Evolutionary conservation across 306 rosid species (phyloP).

Genomic region (Ormosia emarginata): DNA sequence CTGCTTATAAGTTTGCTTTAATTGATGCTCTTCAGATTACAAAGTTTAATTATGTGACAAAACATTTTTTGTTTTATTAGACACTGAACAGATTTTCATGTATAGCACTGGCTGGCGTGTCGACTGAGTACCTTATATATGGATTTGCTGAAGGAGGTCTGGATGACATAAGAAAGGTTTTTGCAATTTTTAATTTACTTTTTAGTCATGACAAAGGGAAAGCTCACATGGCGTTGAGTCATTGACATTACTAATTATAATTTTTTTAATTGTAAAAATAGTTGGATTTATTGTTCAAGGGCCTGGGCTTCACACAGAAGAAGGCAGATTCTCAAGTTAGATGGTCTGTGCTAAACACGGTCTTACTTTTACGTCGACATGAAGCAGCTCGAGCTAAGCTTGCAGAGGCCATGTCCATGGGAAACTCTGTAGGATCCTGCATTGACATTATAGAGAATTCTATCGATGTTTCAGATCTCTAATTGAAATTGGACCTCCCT

Average conservation of each 20-base stretch:
- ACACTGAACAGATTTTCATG: slow-evolving; percentile 86
- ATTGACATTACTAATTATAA: slow-evolving; percentile 4
- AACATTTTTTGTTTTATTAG: slow-evolving; percentile 39
- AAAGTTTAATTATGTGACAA: slow-evolving; percentile 7
- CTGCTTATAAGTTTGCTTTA: neutral
- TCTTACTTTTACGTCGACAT: slow-evolving; percentile 75
- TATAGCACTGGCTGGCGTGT: slow-evolving; percentile 88
- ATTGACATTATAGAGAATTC: slow-evolving; percentile 63
- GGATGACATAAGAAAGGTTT: slow-evolving; percentile 88
- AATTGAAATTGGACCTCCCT: neutral
- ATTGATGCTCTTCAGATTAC: neutral
- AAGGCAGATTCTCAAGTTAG: slow-evolving; percentile 88
- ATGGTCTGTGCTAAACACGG: slow-evolving; percentile 80
- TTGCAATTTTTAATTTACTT: neutral
- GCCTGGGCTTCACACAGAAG: slow-evolving; percentile 90
- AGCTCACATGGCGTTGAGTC: neutral
- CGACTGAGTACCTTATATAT: slow-evolving; percentile 77
- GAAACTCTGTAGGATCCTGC: slow-evolving; percentile 78
- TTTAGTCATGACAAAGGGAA: neutral
- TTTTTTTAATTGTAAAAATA: slow-evolving; percentile 27
- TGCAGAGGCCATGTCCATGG: slow-evolving; percentile 72
- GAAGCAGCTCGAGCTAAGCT: slow-evolving; percentile 67
- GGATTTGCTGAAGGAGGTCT: slow-evolving; percentile 94
- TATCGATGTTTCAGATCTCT: slow-evolving; percentile 51
- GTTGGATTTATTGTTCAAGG: slow-evolving; percentile 63